Evolutionary conservation across 2,329 filamentous ascomycete species (phyloP), one percentile per base, ranked within the genome.

Genomic region (Phoma herbarum): DNA sequence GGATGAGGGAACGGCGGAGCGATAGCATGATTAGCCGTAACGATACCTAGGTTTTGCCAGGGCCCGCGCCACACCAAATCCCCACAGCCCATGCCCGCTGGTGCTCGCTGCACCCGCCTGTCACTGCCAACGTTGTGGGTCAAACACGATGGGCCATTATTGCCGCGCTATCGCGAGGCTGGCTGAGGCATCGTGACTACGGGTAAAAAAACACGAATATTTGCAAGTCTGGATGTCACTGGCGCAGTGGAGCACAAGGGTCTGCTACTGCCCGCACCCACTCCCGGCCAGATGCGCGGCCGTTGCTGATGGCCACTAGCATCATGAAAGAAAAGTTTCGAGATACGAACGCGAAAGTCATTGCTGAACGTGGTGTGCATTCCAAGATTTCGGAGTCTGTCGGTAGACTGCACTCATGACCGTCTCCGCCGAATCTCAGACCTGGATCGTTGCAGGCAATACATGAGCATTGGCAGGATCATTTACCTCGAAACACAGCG

Each of bases 21-120:
- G 35, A 39, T 39, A 39, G 44, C 49, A 39, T 43, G 52, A 22
- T 47, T 58, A 59, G 49, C 56, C 44, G 49, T 59, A 60, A 48
- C 28, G 52, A 41, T 20, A 51, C 25, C 26, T 44, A n/a, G 51
- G 23, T 46, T 35, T 48, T 41, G 43, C 18, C 22, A 42, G 9
- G 35, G 18, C 18, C 35, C 29, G 29, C 43, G 26, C 33, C 42
- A 29, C 31, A 26, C 35, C 35, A 49, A 35, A 39, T 16, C 31
- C 46, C 39, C 47, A 44, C 41, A 31, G 46, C 31, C 31, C 31
- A 35, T n/a, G 31, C 6, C 14, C 8, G n/a, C n/a, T n/a, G n/a
- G n/a, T n/a, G n/a, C n/a, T 22, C 28, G 12, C 29, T 23, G 20
- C 16, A 28, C 50, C 45, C 55, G 49, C 48, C 49, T 44, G 48